Base-by-base conservation (phyloP, 257 asterid species). In the Haberlea rhodopensis region DNA sequence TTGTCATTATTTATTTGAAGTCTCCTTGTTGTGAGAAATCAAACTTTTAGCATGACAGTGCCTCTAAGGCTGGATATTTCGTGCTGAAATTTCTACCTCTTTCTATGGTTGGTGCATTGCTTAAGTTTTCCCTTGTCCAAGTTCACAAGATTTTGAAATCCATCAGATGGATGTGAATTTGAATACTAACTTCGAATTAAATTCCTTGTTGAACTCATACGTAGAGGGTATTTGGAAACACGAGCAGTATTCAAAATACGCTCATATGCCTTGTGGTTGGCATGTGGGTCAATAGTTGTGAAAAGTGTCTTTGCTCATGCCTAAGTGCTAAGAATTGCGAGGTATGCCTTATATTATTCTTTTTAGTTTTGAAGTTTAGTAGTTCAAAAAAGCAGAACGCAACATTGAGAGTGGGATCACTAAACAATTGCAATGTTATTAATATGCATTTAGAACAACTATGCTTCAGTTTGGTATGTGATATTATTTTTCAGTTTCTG, bases 11-110 rank as follows among this genome's bases (percentile, higher is more conserved):
- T 26, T 69, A 25, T 29, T 32, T 46, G 55, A 57, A 32, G 60
- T 56, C 49, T 60, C n/a, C n/a, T n/a, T 72, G 26, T 59, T 53
- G 69, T 73, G 62, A 56, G 40, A 16, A 62, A 64, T 66, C 66
- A 8, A 34, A 19, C 40, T 53, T 26, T 53, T 53, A 28, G 6
- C 23, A 8, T 27, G 1, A 15, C 11, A 3, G 8, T 53, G 11
- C n/a, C n/a, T n/a, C n/a, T n/a, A n/a, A n/a, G 23, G 57, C 57
- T 21, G 23, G 23, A 19, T 8, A 25, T n/a, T n/a, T n/a, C 57
- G n/a, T n/a, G n/a, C n/a, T n/a, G n/a, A n/a, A n/a, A n/a, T n/a
- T n/a, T n/a, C n/a, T n/a, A n/a, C n/a, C 57, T 52, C 26, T 52
- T 19, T n/a, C n/a, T n/a, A n/a, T n/a, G n/a, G n/a, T n/a, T n/a